These are phyloP conservation scores for Nidularia pulvinata DNA, from an alignment of 768 basidiomycete genomes.

Conservation along the genomic window DNA sequence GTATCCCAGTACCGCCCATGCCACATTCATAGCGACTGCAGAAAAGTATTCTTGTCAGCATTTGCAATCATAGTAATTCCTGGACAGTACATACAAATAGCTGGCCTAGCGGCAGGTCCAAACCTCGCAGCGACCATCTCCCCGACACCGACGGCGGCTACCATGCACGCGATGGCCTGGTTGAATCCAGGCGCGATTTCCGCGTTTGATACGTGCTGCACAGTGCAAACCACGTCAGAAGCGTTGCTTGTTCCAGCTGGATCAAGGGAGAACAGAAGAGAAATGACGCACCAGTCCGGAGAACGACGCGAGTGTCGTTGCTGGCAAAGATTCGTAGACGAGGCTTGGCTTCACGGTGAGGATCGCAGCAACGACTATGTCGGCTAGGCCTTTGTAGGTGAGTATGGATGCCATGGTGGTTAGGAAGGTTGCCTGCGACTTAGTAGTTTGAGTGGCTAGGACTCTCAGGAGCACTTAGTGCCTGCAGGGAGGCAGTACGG, in stretches of 20 bases:
- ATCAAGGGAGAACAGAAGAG: background rate
- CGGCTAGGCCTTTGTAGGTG: too few relatives aligned
- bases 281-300: constrained; percentile 21
- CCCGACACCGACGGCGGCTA: constrained; percentile 26
- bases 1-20: constrained; percentile 20
- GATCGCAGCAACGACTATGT: too few relatives aligned
- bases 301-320: constrained; percentile 12
- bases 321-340: constrained; percentile 20
- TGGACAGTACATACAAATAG: constrained; percentile 19
- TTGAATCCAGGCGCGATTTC: constrained; percentile 26
- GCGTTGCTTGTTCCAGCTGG: background rate
- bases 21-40: constrained; percentile 1
- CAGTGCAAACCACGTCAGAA: constrained; percentile 17
- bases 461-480: too few relatives aligned
- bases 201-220: constrained; percentile 20
- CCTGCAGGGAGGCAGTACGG: too few relatives aligned
- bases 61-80: background rate
- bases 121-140: constrained; percentile 20
- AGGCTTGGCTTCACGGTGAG: constrained; percentile 18
- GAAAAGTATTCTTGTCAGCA: background rate
- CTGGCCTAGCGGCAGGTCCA: constrained; percentile 20
- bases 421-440: too few relatives aligned
- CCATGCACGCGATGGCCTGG: constrained; percentile 32
- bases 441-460: too few relatives aligned
- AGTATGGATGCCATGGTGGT: too few relatives aligned